Percentiles rank a stretch among this genome's conserved stretches.
phyloP scores from a whole-genome alignment of 2,329 filamentous ascomycete genomes.

The Chalara sp. region DNA sequence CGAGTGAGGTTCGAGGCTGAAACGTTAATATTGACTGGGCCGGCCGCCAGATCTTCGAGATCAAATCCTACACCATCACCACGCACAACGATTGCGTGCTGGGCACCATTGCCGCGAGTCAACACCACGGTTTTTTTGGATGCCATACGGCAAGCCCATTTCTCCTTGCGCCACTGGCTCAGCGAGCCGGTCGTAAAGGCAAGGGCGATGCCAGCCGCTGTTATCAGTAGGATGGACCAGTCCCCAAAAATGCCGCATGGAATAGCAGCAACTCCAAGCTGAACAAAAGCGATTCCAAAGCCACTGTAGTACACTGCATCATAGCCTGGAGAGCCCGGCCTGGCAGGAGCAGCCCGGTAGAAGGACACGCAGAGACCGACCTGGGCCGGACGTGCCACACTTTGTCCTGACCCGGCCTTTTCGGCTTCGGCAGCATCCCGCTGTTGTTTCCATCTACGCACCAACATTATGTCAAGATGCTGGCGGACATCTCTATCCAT shows the following conservation, averaged over 20 bases:
- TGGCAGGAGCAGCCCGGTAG: neutral
- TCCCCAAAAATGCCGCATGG: constrained; percentile 6
- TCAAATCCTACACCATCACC: constrained; percentile 30
- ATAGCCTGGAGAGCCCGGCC: neutral
- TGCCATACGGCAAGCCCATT: constrained; percentile 11
- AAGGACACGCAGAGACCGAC: constrained; percentile 1
- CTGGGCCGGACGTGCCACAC: neutral
- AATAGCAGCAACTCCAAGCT: constrained; percentile 13
- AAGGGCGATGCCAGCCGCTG: constrained; percentile 31
- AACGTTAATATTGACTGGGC: constrained; percentile 3
- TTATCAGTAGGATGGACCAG: constrained; percentile 32
- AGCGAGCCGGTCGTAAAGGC: constrained; percentile 29
- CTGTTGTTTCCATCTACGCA: too few species aligned
- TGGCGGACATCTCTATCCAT: neutral
- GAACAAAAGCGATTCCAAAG: constrained; percentile 17
- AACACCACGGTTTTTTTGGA: neutral
- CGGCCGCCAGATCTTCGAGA: constrained; percentile 35
- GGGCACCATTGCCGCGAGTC: neutral
- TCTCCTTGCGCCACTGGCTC: constrained; percentile 37
- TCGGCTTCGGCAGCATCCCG: too few species aligned
- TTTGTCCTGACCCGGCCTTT: too few species aligned
- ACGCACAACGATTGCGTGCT: constrained; percentile 33
- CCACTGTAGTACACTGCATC: constrained; percentile 5
- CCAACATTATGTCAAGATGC: too few species aligned
- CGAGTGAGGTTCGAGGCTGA: neutral